Evolutionary conservation across 495 filamentous ascomycete genomes (phyloP), one percentile per base, ranked within the genome.

Genomic region (Xylaria cubensis): DNA sequence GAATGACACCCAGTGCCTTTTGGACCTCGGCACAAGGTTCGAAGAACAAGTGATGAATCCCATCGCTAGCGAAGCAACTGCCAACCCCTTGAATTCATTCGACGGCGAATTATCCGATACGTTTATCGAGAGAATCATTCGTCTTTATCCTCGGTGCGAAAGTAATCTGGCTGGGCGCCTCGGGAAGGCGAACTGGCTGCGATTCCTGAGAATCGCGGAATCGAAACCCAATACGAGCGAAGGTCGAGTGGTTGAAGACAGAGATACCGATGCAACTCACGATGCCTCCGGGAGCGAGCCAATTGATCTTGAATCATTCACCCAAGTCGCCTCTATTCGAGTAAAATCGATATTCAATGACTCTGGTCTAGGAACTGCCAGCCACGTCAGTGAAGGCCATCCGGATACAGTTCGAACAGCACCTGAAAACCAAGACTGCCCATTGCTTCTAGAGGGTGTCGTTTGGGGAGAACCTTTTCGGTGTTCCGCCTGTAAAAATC

Each of bases 1-100:
- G 24, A 66, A 12, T 53, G 64, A 66, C 34, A 36, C 64, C 44
- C 64, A 66, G 48, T 66, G 64, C 32, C 64, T 66, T 24, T 41
- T 66, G 6, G 64, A 66, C 19, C 44, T 66, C 4, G 64, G 64
- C 1, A 2, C 64, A 17, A 66, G 64, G 24, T 66, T 66, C 24
- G 44, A 66, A 53, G 64, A 66, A 42, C 64, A 48, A 19, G 42
- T 53, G 64, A 21, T 51, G 15, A 53, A 53, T 12, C 64, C 48
- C 24, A 53, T 66, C 39, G 44, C 44, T 4, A 51, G 17, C n/a
- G 64, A 66, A 66, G 26, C 64, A 66, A 44, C 48, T 4, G 32
- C 48, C n/a, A 15, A 51, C 24, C 64, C 64, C 24, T 29, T 34
- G 13, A 50, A 15, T 34, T 51, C 9, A 17, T n/a, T 34, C 26